Evolutionary conservation across 2,329 filamentous ascomycete genomes (phyloP), one percentile per base, ranked within the genome.

Genomic region (Diaporthe vaccinii): DNA sequence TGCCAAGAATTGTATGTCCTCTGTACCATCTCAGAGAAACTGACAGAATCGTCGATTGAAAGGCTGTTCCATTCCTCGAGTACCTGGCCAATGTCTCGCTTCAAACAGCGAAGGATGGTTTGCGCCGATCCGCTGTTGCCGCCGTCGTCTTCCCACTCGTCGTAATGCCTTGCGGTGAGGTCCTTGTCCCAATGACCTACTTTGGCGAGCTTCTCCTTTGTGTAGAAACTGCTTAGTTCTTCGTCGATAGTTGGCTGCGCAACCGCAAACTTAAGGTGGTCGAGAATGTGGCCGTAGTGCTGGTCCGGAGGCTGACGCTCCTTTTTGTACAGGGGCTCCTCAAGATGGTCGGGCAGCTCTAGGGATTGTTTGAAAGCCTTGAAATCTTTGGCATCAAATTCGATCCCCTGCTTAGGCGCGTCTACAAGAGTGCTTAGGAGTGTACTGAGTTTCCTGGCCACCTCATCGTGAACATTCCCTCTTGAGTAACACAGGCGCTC

Each of bases 401-500:
- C 78, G 59, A 88, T 85, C 17, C 90, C 87, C 79, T 91, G 88
- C 80, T 92, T 90, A 1, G 84, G 80, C 77, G 90, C 87, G 77
- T 93, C 91, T 2, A 93, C 89, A 0, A 93, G 83, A 0, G 87
- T 82, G 28, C 87, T 85, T 1, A 90, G 86, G 0, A 92, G 82
- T 0, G 85, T 86, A 74, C 90, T 90, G 6, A 93, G 83, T 0
- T 83, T 78, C 0, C 89, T 80, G 0, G 89, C 90, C 4, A 84
- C 80, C 0, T 81, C 72, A 15, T 87, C 81, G 4, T 81, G 82
- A 49, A 92, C 89, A 0, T 82, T 86, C 31, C 89, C 87, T 17
- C 88, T 86, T 17, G 87, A 85, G 76, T 95, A 95, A 46, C 89
- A 91, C 0, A 92, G 82, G 5, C 84, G 86, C 69, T 94, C 91